Evolutionary conservation across 176 grass and related monocot species (phyloP).

Genomic region (Areca catechu): DNA sequence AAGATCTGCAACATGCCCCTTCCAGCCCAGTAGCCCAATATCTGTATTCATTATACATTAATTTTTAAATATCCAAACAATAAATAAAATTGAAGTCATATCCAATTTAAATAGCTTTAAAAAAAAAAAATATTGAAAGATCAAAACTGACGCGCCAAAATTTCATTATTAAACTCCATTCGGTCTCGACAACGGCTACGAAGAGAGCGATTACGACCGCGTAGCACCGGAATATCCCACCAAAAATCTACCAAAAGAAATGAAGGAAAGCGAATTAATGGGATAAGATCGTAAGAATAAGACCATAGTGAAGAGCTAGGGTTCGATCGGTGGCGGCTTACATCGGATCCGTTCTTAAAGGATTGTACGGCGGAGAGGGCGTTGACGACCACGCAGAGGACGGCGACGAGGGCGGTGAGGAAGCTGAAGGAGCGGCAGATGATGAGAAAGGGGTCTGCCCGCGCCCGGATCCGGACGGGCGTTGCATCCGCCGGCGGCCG

Average conservation of each 20-base stretch:
- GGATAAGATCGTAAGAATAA: too few species aligned
- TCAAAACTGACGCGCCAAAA: constrained; percentile 38
- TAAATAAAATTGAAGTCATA: too few species aligned
- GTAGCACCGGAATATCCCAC: constrained; percentile 87
- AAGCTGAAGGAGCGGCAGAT: constrained; percentile 76
- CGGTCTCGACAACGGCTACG: constrained; percentile 63
- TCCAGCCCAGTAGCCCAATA: constrained; percentile 75
- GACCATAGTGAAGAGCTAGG: background rate
- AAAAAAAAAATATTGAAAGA: constrained; percentile 3
- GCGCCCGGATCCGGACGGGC: background rate
- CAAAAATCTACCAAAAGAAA: constrained; percentile 48
- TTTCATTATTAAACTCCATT: constrained; percentile 65
- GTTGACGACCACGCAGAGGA: constrained; percentile 75
- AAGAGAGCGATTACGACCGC: constrained; percentile 65
- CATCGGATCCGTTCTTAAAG: constrained; percentile 47
- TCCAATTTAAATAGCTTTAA: background rate
- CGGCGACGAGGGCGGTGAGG: constrained; percentile 52
- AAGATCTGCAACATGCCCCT: constrained; percentile 96
- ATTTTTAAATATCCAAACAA: too few species aligned
- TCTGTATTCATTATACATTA: constrained; percentile 18
- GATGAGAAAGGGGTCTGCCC: constrained; percentile 65
- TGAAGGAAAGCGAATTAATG: background rate
- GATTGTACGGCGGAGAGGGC: constrained; percentile 55
- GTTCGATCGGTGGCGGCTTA: background rate
- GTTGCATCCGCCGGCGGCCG: background rate